Conservation (phyloP, 1,284 basidiomycete genomes). For the Xerocomus amazonicus region DNA sequence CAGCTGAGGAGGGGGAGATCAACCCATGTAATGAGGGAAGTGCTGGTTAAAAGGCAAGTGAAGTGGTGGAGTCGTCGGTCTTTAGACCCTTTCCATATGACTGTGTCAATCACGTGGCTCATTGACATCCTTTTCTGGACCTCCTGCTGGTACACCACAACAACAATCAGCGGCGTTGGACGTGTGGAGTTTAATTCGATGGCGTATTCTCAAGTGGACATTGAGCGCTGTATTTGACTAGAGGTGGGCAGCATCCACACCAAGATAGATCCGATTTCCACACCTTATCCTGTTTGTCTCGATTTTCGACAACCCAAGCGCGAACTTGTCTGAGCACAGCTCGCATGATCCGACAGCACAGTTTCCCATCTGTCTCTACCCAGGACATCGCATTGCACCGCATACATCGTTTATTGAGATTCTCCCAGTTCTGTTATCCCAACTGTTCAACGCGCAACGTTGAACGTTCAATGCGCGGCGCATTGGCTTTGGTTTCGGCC, state of each 20-base stretch:
- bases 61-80: constrained; percentile 14
- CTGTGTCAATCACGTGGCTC: constrained; percentile 16
- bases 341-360: background rate
- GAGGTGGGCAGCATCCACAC: background rate
- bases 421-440: too few relatives aligned
- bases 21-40: constrained; percentile 20
- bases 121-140: background rate
- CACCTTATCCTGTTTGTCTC: background rate
- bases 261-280: too few relatives aligned
- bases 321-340: background rate
- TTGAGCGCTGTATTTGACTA: too few relatives aligned
- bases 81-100: constrained; percentile 8
- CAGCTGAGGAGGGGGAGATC: constrained; percentile 1
- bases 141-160: background rate
- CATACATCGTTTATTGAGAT: background rate
- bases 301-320: background rate
- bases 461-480: background rate
- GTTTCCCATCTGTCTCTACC: background rate
- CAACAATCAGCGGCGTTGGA: background rate
- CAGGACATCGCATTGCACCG: background rate
- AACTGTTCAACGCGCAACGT: background rate
- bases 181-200: background rate
- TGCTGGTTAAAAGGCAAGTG: constrained; percentile 13
- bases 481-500: background rate
- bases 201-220: too few relatives aligned